Evolutionary conservation across 1,284 basidiomycete species (phyloP).

Genomic region (Volvariella volvacea): DNA sequence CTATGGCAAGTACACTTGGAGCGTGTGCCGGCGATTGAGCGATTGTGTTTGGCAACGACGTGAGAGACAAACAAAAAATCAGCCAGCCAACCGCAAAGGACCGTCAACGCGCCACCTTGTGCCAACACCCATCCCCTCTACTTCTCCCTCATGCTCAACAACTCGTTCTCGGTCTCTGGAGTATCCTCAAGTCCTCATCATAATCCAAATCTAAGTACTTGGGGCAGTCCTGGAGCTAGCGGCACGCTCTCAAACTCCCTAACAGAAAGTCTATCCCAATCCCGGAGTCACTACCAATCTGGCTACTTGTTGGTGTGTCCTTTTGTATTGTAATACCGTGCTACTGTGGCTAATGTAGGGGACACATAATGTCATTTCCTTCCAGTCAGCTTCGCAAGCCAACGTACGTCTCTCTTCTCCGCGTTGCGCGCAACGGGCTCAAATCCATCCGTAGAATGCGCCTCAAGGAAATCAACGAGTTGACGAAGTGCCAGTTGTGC

Average conservation of each 20-base stretch:
- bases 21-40: no score
- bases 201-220: constrained; percentile 29
- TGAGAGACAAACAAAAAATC: no score
- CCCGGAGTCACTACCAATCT: constrained; percentile 66
- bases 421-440: constrained; percentile 5
- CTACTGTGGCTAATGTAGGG: not conserved
- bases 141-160: no score
- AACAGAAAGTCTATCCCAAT: constrained; percentile 56
- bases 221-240: constrained; percentile 30
- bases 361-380: constrained; percentile 1
- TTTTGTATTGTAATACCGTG: constrained; percentile 2
- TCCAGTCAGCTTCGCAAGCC: constrained; percentile 53
- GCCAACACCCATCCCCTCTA: no score
- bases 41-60: no score
- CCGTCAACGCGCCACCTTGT: no score
- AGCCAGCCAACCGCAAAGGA: no score
- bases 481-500: constrained; percentile 64
- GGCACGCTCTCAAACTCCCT: constrained; percentile 29
- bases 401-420: constrained; percentile 29
- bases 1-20: no score
- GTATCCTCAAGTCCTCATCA: constrained; percentile 35
- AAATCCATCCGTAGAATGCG: constrained; percentile 30
- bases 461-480: constrained; percentile 53
- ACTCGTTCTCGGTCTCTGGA: constrained; percentile 34
- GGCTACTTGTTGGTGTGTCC: constrained; percentile 64